Base-by-base conservation (phyloP, 306 rosid genomes). In the Prunus padus region DNA sequence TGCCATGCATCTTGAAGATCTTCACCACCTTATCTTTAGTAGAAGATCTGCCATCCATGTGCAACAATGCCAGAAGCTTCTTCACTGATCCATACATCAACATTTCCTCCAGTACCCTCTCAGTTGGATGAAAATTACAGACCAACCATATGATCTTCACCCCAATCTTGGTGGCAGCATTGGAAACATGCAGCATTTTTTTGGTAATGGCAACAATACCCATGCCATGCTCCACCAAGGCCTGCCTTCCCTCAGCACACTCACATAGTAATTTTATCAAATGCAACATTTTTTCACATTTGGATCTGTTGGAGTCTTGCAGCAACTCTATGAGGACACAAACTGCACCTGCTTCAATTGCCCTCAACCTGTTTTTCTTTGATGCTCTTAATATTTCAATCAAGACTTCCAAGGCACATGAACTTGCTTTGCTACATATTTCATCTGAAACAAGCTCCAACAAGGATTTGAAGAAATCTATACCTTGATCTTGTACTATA, bases 301-400 rank as follows among this genome's bases (percentile, higher is more conserved):
- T 82, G 18, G 87, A 72, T 47, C 80, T 57, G 55, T 73, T 73
- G 0, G 88, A 79, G 3, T 87, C 91, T 2, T 80, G 85, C 2
- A 87, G 71, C 1, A 82, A 85, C 85, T 87, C 91, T 63, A 87
- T 69, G 8, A 87, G 79, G 12, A 84, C 67, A 30, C 87, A 80
- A 18, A 87, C 72, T 0, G 88, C 91, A 11, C 91, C 91, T 5
- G 91, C 87, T 45, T 87, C 91, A 16, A 87, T 82, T 7, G 88
- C 91, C 25, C 47, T 74, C 18, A 77, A 59, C 55, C 79, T 72
- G 76, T 81, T 75, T 67, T 81, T 87, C 87, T 87, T 87, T 6
- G 83, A 82, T 0, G 66, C 57, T 8, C 77, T 59, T 1, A 82
- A 51, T 1, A 87, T 82, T 30, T 80, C 82, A 1, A 82, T 80